phyloP scores from a whole-genome alignment of 768 basidiomycete species.

The Termitomyces sp. region DNA sequence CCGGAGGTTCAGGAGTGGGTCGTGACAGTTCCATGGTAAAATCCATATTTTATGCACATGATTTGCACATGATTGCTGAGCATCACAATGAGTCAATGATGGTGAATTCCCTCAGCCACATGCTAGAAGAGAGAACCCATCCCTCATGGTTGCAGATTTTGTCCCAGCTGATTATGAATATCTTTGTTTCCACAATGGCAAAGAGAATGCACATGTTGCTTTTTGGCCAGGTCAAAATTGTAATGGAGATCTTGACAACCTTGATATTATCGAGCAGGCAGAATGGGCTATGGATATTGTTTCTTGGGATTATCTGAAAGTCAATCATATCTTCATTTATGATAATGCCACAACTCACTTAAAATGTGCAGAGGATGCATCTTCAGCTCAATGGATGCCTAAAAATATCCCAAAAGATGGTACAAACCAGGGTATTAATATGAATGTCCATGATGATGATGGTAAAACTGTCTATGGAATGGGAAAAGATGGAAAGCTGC shows the following conservation, averaged over 20 bases:
- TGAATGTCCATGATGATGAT: slow-evolving; percentile 14
- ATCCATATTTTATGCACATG: slow-evolving; percentile 34
- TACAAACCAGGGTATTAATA: slow-evolving; percentile 10
- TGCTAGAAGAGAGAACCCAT: slow-evolving; percentile 29
- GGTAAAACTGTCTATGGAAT: slow-evolving; percentile 21
- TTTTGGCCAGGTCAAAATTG: slow-evolving; percentile 22
- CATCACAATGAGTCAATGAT: slow-evolving; percentile 22
- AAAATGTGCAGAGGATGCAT: slow-evolving; percentile 22
- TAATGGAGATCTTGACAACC: slow-evolving; percentile 24
- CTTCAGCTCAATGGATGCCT: slow-evolving; percentile 28
- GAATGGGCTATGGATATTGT: slow-evolving; percentile 23
- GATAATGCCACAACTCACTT: slow-evolving; percentile 28
- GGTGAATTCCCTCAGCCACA: slow-evolving; percentile 18
- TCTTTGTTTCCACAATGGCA: slow-evolving; percentile 22
- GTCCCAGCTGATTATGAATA: slow-evolving; percentile 31
- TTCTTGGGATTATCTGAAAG: slow-evolving; percentile 17
- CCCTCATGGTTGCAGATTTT: slow-evolving; percentile 34
- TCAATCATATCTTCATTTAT: slow-evolving; percentile 20
- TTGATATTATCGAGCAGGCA: slow-evolving; percentile 24
- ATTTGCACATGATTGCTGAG: slow-evolving; percentile 29
- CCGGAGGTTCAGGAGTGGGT: too few species aligned
- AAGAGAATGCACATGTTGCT: slow-evolving; percentile 14
- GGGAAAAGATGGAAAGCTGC: slow-evolving; percentile 16
- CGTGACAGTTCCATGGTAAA: slow-evolving; percentile 23
- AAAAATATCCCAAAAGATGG: slow-evolving; percentile 12